Percentiles rank a stretch among this genome's conserved stretches.
Conservation (phyloP, 179 eudicot genomes). For the Camellia oleifera region DNA sequence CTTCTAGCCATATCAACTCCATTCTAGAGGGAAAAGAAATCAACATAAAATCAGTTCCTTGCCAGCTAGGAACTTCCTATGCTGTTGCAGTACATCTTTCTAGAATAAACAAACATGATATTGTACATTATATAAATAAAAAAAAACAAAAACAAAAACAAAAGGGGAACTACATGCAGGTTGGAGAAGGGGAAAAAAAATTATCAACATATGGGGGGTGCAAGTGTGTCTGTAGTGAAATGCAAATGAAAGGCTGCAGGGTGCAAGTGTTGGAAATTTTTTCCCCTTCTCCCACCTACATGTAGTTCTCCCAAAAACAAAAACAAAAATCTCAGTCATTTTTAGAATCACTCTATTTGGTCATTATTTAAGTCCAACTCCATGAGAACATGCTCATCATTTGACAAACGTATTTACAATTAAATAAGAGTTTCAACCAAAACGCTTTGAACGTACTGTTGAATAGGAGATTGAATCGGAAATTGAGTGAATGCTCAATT, state of each 20-base stretch:
- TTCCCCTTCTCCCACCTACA: too few relatives aligned
- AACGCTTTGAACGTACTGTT: too few relatives aligned
- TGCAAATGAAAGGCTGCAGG: too few relatives aligned
- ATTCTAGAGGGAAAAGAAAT: slow-evolving; percentile 37
- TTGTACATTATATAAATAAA: not conserved
- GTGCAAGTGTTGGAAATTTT: too few relatives aligned
- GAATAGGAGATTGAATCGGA: too few relatives aligned
- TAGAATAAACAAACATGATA: not conserved
- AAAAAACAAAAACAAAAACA: not conserved
- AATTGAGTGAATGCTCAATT: too few relatives aligned
- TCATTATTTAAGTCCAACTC: not conserved
- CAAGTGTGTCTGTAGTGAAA: too few relatives aligned
- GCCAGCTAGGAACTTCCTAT: not conserved
- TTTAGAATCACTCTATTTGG: not conserved
- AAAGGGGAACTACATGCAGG: too few relatives aligned
- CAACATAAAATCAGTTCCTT: slow-evolving; percentile 3
- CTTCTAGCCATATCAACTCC: slow-evolving; percentile 71
- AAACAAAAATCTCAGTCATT: not conserved
- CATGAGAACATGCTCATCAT: not conserved
- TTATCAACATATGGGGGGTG: too few relatives aligned
- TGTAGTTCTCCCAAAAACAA: not conserved
- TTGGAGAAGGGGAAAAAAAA: too few relatives aligned
- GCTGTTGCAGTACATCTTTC: not conserved
- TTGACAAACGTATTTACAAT: not conserved
- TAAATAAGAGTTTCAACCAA: too few relatives aligned